A percentile compares a stretch with the other conserved stretches of the same genome.
Conservation (phyloP, 2,329 filamentous ascomycete genomes). For the Aureobasidium sp. region DNA sequence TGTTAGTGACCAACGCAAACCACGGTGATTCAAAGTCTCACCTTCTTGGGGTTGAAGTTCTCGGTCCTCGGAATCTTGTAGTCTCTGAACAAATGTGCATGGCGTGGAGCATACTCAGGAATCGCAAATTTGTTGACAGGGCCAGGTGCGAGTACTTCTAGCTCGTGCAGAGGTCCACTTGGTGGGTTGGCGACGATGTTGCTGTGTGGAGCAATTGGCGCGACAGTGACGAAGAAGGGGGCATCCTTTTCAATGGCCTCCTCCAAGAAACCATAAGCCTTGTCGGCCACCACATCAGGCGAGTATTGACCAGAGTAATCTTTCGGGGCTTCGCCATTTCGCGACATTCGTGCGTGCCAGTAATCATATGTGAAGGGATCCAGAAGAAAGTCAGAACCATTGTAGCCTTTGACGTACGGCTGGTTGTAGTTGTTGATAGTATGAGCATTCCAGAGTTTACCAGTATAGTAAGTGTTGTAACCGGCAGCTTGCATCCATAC, state of each 20-base stretch:
- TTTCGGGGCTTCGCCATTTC: slow-evolving; percentile 50
- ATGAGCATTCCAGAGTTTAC: slow-evolving; percentile 63
- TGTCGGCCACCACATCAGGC: slow-evolving; percentile 53
- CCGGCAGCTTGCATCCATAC: slow-evolving; percentile 61
- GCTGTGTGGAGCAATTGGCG: slow-evolving; percentile 28
- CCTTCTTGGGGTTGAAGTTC: slow-evolving; percentile 36
- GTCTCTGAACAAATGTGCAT: slow-evolving; percentile 50
- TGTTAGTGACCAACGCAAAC: background rate
- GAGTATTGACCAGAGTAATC: slow-evolving; percentile 51
- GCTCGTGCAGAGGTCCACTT: background rate
- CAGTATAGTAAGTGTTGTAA: slow-evolving; percentile 65
- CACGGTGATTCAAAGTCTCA: background rate
- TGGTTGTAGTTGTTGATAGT: slow-evolving; percentile 54
- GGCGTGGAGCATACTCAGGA: slow-evolving; percentile 46
- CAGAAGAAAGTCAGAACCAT: slow-evolving; percentile 40
- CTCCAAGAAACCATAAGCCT: slow-evolving; percentile 52
- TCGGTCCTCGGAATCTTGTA: slow-evolving; percentile 49
- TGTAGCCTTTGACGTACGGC: slow-evolving; percentile 54
- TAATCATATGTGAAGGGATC: slow-evolving; percentile 65
- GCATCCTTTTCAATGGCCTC: slow-evolving; percentile 19
- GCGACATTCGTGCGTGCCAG: slow-evolving; percentile 55
- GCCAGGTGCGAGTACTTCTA: slow-evolving; percentile 8
- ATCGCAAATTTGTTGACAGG: slow-evolving; percentile 20
- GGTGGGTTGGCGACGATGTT: slow-evolving; percentile 18
- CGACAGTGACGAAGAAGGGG: slow-evolving; percentile 28